Base-by-base conservation (phyloP, 148 eudicot genomes). In the Spergularia marina region DNA sequence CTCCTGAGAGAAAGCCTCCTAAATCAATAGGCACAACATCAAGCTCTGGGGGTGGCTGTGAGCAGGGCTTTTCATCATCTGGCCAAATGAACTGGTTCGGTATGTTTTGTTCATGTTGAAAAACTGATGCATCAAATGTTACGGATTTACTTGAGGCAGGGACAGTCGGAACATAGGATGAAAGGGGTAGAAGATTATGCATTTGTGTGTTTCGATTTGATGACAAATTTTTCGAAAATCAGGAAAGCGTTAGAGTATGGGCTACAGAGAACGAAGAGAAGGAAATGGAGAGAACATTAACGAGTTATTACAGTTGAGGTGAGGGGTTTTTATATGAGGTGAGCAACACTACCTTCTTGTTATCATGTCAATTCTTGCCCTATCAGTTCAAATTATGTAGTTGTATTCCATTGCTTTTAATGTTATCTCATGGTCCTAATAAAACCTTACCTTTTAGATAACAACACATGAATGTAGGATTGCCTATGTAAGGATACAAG, bases 11-110 rank as follows among this genome's bases (percentile, higher is more conserved):
- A 67, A 85, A 84, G 52, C 52, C 82, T 47, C 76, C 81, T 54
- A 88, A 51, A 71, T 88, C 89, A 59, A 88, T 79, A 75, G 77
- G 73, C 30, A 83, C 83, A 20, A 74, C 83, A 21, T 55, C 74
- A 44, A 86, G 83, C 74, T 79, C 81, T 6, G 85, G 85, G 40
- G 82, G 82, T 10, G 80, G 74, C 25, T 82, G 72, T 20, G 68
- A n/a, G 72, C 82, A 73, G 23, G 86, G 81, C 30, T 71, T 81
- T 72, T 86, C 89, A 4, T 78, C 81, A 41, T 83, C 81, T 13
- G 84, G 83, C 88, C 89, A 86, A 61, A 86, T 77, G 66, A 86
- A 86, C 57, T 81, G 84, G 52, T 53, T 41, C n/a, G 89, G 89
- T 40, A 83, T 81, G 74, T 60, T 65, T 63, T 62, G 62, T 30